These are phyloP conservation scores for Rosa rugosa DNA, from an alignment of 306 rosid species.

Conservation along the genomic window DNA sequence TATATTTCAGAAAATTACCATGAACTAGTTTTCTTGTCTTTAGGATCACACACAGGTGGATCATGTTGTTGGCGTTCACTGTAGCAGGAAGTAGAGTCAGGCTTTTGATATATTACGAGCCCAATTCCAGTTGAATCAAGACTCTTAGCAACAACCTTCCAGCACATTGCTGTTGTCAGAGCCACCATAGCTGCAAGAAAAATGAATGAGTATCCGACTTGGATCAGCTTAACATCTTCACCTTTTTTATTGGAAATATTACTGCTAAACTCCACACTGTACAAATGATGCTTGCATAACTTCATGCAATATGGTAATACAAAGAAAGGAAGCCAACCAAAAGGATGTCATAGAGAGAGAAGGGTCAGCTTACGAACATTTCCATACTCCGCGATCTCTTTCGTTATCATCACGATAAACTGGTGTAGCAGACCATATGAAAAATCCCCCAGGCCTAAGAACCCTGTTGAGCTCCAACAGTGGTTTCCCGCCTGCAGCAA, in stretches of 20 bases:
- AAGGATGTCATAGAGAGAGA: not conserved
- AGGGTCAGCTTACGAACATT: slow-evolving; percentile 49
- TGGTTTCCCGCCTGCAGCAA: slow-evolving; percentile 75
- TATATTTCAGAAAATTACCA: slow-evolving; percentile 52
- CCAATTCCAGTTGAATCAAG: slow-evolving; percentile 76
- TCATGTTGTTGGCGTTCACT: slow-evolving; percentile 45
- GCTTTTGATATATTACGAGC: slow-evolving; percentile 90
- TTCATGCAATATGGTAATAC: not conserved
- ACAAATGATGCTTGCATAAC: not conserved
- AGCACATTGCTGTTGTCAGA: slow-evolving; percentile 78
- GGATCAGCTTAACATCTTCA: slow-evolving; percentile 17
- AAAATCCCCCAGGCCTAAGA: slow-evolving; percentile 93
- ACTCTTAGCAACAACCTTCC: slow-evolving; percentile 73
- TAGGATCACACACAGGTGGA: slow-evolving; percentile 66
- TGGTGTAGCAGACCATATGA: slow-evolving; percentile 97
- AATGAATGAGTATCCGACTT: slow-evolving; percentile 23
- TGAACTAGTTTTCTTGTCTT: slow-evolving; percentile 56
- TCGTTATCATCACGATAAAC: slow-evolving; percentile 67
- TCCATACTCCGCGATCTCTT: slow-evolving; percentile 75
- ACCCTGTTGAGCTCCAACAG: slow-evolving; percentile 85
- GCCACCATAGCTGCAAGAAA: slow-evolving; percentile 69
- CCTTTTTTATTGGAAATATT: slow-evolving; percentile 2
- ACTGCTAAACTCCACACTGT: not conserved
- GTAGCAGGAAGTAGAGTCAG: slow-evolving; percentile 69
- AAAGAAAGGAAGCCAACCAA: not conserved